A percentile compares a stretch with the other conserved stretches of the same genome.
Evolutionary conservation across 108 stramenopile species (phyloP).

Genomic region (Cyclostephanos tholiformis): DNA sequence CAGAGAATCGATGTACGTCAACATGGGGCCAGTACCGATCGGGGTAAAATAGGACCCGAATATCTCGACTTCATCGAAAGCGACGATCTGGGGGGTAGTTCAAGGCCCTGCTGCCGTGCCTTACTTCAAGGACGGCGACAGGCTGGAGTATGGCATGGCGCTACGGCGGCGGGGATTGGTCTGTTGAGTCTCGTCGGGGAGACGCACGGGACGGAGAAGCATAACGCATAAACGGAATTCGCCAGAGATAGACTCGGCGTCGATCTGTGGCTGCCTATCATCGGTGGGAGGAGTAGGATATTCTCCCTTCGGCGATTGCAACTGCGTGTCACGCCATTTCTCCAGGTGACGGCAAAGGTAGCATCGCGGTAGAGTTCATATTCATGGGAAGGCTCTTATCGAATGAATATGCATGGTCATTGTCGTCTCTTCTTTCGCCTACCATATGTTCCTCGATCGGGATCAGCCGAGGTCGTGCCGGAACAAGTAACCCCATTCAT

Average conservation of each 20-base stretch:
- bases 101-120: slow-evolving; percentile 74
- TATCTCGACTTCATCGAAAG: slow-evolving; percentile 92
- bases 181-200: slow-evolving; percentile 70
- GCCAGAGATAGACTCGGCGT: slow-evolving; percentile 86
- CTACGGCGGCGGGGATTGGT: slow-evolving; percentile 97
- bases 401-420: slow-evolving; percentile 57
- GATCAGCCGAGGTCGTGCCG: slow-evolving; percentile 48
- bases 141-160: slow-evolving; percentile 82
- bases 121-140: slow-evolving; percentile 75
- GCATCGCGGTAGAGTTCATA: slow-evolving; percentile 93
- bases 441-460: slow-evolving; percentile 33
- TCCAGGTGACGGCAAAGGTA: slow-evolving; percentile 92
- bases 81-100: slow-evolving; percentile 93
- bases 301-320: slow-evolving; percentile 93
- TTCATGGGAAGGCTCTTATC: slow-evolving; percentile 81
- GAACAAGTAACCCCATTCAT: slow-evolving; percentile 68
- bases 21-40: slow-evolving; percentile 96
- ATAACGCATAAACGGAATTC: slow-evolving; percentile 44
- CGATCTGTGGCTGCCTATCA: slow-evolving; percentile 90
- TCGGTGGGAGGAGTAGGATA: slow-evolving; percentile 79
- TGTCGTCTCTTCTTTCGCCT: slow-evolving; percentile 57
- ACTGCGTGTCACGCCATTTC: slow-evolving; percentile 56
- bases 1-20: slow-evolving; percentile 80
- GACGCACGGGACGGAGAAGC: too few relatives aligned
- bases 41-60: slow-evolving; percentile 93